Evolutionary conservation across 352 stramenopile genomes (phyloP), one percentile per base, ranked within the genome.

Genomic region (Pythium vanterpoolii): DNA sequence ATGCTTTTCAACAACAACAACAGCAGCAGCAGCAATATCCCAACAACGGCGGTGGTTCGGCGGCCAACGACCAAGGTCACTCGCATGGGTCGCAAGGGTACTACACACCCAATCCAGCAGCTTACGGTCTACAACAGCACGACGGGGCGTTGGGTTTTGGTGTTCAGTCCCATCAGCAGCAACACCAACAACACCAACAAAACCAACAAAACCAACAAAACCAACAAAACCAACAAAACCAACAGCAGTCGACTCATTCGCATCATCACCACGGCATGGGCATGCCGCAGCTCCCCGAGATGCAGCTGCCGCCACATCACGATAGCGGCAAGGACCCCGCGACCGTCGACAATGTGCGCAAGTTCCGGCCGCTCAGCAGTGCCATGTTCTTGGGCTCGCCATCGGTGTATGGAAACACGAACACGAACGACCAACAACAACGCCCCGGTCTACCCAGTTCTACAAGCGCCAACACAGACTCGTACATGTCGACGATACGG

Each of bases 281-380:
- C 40, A 68, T 68, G 61, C 61, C 61, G 38, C 61, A 68, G 54
- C 44, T 63, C 3, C 40, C 46, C 9, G 61, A 63, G 47, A 62
- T 68, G 51, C 60, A 68, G 30, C 46, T 68, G 36, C 60, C 60
- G n/a, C 39, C 46, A 19, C 51, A 59, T 19, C 60, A 66, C 28
- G 60, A 68, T 26, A 34, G 28, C 23, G 27, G 27, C 28, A 63
- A 68, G 23, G 61, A 68, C 27, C 42, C 42, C 2, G 40, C 40
- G 9, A 26, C 40, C 9, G 30, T 26, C 19, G 61, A 58, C 27
- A 34, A 27, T 19, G 21, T 23, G 6, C 61, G 61, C 61, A 68
- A 68, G 47, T 68, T 62, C 21, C 61, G 61, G 5, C 40, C 60
- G 47, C 46, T 63, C 2, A 40, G 53, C 30, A 45, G 42, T 19